These are phyloP conservation scores for Evernia prunastri DNA, from an alignment of 495 filamentous ascomycete species.

Conservation along the genomic window DNA sequence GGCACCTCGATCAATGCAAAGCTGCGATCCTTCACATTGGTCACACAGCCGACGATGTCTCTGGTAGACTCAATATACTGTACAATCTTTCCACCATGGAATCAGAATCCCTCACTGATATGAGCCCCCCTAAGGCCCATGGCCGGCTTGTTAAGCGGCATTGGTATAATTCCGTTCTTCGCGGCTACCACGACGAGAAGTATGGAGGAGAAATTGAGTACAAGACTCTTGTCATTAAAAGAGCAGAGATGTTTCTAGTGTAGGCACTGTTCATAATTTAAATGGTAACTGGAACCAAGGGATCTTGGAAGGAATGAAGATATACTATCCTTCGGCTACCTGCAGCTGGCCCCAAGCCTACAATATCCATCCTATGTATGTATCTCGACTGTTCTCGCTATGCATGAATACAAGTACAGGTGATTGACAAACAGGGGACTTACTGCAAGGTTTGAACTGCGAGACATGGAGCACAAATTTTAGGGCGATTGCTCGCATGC, in stretches of 20 bases:
- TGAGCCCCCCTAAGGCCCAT: constrained; percentile 77
- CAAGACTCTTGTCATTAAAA: constrained; percentile 82
- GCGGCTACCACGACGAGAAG: constrained; percentile 82
- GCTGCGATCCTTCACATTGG: constrained; percentile 66
- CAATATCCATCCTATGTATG: background rate
- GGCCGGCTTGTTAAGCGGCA: constrained; percentile 96
- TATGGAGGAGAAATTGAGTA: constrained; percentile 79
- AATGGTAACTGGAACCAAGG: background rate
- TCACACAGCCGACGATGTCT: constrained; percentile 70
- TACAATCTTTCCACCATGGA: constrained; percentile 78
- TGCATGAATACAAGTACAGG: background rate
- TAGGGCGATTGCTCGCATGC: background rate
- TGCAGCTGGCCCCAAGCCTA: constrained; percentile 89
- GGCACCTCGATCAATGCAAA: constrained; percentile 88
- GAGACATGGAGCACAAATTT: background rate
- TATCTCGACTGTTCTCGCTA: background rate
- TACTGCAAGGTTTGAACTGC: background rate
- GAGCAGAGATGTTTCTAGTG: constrained; percentile 93
- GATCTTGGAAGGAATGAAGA: constrained; percentile 10
- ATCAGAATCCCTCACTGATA: constrained; percentile 89
- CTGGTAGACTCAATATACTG: constrained; percentile 82
- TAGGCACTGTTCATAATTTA: constrained; percentile 75
- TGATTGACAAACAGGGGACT: background rate
- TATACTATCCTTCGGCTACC: constrained; percentile 69
- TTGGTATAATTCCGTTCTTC: constrained; percentile 77